Conservation (phyloP, 441 rosid genomes). For the Euphorbia corollata region DNA sequence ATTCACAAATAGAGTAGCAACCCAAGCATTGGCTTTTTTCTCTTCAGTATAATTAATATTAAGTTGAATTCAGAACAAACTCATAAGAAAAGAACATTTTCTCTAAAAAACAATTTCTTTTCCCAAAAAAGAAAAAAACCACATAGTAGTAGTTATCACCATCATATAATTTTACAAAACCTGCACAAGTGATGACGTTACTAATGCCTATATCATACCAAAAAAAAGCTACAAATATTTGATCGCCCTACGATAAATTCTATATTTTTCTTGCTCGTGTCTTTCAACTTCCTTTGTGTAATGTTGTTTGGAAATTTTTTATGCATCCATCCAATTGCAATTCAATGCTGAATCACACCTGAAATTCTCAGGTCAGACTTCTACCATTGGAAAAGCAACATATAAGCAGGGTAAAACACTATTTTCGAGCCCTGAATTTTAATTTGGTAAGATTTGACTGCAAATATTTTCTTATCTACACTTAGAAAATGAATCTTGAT, state of each 20-base stretch:
- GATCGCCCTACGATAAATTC: neutral
- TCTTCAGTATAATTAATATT: neutral
- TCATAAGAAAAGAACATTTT: slow-evolving; percentile 8
- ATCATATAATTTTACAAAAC: slow-evolving; percentile 16
- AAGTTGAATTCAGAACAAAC: neutral
- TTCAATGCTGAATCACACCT: slow-evolving; percentile 34
- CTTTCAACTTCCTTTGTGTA: slow-evolving; percentile 6
- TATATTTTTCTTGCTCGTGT: neutral
- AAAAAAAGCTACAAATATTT: slow-evolving; percentile 13
- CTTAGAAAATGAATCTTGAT: neutral
- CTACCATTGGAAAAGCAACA: neutral
- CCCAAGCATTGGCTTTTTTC: neutral
- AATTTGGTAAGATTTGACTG: neutral
- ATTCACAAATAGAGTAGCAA: too few species aligned
- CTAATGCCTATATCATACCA: slow-evolving; percentile 15
- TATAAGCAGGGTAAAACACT: neutral
- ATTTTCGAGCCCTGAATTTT: neutral
- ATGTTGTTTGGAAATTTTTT: slow-evolving; percentile 8
- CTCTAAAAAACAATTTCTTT: neutral
- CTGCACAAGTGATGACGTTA: slow-evolving; percentile 9
- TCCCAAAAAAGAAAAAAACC: neutral
- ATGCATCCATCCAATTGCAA: slow-evolving; percentile 9
- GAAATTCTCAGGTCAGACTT: slow-evolving; percentile 22
- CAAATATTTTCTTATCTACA: neutral
- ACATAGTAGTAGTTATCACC: neutral